These are phyloP conservation scores for Cinnamomum micranthum DNA, from an alignment of 164 flowering plant species.

Conservation along the genomic window DNA sequence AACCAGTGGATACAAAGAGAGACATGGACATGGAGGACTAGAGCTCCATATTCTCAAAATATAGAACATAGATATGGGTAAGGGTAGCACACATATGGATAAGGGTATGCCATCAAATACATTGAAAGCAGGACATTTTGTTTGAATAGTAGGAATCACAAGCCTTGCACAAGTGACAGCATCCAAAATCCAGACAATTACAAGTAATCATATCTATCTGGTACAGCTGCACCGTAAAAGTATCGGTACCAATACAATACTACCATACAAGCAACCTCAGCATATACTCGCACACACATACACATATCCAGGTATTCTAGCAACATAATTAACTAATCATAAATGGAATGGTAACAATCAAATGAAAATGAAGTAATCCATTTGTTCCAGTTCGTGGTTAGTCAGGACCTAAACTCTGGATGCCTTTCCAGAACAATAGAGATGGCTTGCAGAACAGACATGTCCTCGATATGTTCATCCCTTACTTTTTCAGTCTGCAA, in stretches of 20 bases:
- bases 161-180: neutral
- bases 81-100: no score
- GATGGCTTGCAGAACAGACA: conserved; percentile 76
- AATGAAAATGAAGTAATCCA: neutral
- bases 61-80: neutral
- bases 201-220: neutral
- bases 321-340: neutral
- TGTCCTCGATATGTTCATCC: conserved; percentile 58
- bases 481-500: conserved; percentile 80
- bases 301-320: neutral
- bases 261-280: no score
- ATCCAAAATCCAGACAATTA: no score
- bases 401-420: conserved; percentile 65
- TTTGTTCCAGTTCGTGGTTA: neutral
- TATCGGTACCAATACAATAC: neutral
- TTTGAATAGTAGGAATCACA: neutral
- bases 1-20: neutral
- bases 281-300: neutral
- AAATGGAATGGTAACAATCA: neutral
- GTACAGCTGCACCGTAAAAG: neutral
- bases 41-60: neutral
- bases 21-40: neutral
- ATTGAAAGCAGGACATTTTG: neutral
- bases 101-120: neutral
- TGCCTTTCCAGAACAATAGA: conserved; percentile 59